Evolutionary conservation across 2,329 filamentous ascomycete species (phyloP), one percentile per base, ranked within the genome.

Genomic region (Fusarium sp.): DNA sequence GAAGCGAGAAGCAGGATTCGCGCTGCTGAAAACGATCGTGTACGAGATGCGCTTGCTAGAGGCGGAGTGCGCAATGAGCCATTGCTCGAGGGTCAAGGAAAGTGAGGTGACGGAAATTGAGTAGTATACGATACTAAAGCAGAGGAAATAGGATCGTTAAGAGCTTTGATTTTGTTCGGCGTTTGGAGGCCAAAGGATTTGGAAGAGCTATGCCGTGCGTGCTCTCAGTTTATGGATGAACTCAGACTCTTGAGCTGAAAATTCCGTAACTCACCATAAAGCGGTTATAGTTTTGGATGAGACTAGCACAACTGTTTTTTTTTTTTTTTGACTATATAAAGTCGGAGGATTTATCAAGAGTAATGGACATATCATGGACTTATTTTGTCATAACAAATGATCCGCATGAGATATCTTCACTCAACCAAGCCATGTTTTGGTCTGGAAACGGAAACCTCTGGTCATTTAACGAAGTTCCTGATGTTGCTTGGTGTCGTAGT

Each of bases 1-100:
- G 78, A 80, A 21, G 88, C 89, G 45, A 83, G 91, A 60, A 83
- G 85, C 40, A 85, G 87, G 63, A 85, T 88, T 18, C 81, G 86
- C 53, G 83, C 81, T 29, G 78, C 87, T 17, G 88, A 91, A 80
- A 83, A 87, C 40, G 86, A 90, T 33, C 80, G 84, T 50, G 79
- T 89, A 25, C 79, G 81, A 55, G 81, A 85, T 70, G 84, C 83
- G 4, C 71, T 89, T 53, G 80, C 81, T 15, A 81, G 81, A 63
- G 82, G 81, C 5, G 79, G 80, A 53, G 40, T 76, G 23, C 80
- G 78, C 41, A 76, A 79, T 31, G 79, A 80, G 27, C 72, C 74
- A 1, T 66, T 83, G 65, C 81, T 85, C 46, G 83, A 83, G 3
- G 79, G 75, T 6, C 55, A 68, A 18, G 45, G 50, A 15, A 58